Base-by-base conservation (phyloP, 1,284 basidiomycete species). In the Ustilago esculenta region DNA sequence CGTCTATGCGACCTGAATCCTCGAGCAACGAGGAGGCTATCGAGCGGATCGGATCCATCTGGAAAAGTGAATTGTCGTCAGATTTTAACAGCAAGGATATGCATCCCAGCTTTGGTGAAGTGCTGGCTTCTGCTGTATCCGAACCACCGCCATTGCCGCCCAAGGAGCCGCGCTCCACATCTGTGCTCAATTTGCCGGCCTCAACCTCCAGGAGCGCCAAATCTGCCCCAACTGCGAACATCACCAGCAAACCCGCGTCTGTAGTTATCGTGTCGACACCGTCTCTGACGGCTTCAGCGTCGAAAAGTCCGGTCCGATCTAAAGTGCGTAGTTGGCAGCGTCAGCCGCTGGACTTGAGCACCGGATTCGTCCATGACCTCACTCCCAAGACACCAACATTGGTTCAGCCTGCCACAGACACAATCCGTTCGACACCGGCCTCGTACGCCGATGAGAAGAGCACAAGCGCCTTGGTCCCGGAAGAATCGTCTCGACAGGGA, bases 11-110 rank as follows among this genome's bases (percentile, higher is more conserved):
- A n/a, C 53, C 54, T n/a, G 54, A 34, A 14, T 52, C 50, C 8
- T 36, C 52, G 3, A 56, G 50, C 46, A 65, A 56, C 40, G 67
- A 64, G 24, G 67, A 70, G 10, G 67, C 61, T 5, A 70, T 65
- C 45, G 60, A 70, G 6, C 59, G 69, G 14, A 63, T 72, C 33
- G 72, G 60, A 0, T 68, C 57, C 14, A 55, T 75, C 20, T 75
- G 70, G 73, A 73, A 73, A 48, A 73, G 64, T 45, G 71, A 73
- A 21, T 29, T 67, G 25, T 73, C 71, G 27, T 73, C 71, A 8
- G 66, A 72, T 10, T 18, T 59, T 29, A 63, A 60, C 3, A 48
- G 42, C 37, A 57, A 48, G 44, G 67, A 70, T 14, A 40, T 43
- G 20, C 65, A 69, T 39, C 53, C 65, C 18, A 57, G 60, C 24